A percentile compares a stretch with the other conserved stretches of the same genome.
These are phyloP conservation scores for Phytophthora aleatoria DNA, from an alignment of 352 stramenopile genomes.

Conservation along the genomic window DNA sequence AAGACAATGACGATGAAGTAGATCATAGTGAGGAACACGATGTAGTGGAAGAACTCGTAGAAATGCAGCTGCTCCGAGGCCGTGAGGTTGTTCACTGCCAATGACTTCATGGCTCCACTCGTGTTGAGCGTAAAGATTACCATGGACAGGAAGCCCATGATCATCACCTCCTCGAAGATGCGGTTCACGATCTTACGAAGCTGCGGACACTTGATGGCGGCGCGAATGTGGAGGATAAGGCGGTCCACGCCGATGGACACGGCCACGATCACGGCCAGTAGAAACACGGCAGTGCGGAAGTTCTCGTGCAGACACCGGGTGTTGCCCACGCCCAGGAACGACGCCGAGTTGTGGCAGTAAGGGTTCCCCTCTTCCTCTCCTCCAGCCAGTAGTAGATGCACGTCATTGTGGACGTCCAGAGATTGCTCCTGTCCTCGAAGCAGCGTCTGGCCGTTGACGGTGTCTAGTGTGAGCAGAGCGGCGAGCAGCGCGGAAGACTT, in stretches of 20 bases:
- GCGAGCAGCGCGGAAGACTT: slow-evolving; percentile 25
- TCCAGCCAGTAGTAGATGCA: slow-evolving; percentile 16
- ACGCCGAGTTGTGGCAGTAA: slow-evolving; percentile 51
- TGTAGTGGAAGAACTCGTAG: slow-evolving; percentile 92
- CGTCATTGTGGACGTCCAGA: slow-evolving; percentile 1
- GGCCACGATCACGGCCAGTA: slow-evolving; percentile 77
- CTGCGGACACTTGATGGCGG: slow-evolving; percentile 74
- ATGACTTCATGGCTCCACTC: slow-evolving; percentile 63
- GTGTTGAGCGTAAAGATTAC: slow-evolving; percentile 90
- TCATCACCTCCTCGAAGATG: slow-evolving; percentile 90
- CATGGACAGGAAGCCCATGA: slow-evolving; percentile 90
- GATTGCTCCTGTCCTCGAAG: slow-evolving; percentile 12
- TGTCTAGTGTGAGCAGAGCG: slow-evolving; percentile 15
- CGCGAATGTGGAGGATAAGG: slow-evolving; percentile 53
- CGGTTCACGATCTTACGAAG: slow-evolving; percentile 84
- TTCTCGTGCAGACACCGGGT: slow-evolving; percentile 77
- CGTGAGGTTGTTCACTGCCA: slow-evolving; percentile 55
- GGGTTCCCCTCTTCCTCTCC: slow-evolving; percentile 20
- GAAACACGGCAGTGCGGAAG: slow-evolving; percentile 71
- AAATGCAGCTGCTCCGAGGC: slow-evolving; percentile 77
- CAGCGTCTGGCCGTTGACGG: slow-evolving; percentile 11
- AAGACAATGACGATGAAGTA: slow-evolving; percentile 91
- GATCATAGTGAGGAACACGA: slow-evolving; percentile 90
- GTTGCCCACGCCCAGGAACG: slow-evolving; percentile 87
- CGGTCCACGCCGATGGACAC: slow-evolving; percentile 73